Conservation (phyloP, 345 rosid genomes). For the Salix koriyanagi region DNA sequence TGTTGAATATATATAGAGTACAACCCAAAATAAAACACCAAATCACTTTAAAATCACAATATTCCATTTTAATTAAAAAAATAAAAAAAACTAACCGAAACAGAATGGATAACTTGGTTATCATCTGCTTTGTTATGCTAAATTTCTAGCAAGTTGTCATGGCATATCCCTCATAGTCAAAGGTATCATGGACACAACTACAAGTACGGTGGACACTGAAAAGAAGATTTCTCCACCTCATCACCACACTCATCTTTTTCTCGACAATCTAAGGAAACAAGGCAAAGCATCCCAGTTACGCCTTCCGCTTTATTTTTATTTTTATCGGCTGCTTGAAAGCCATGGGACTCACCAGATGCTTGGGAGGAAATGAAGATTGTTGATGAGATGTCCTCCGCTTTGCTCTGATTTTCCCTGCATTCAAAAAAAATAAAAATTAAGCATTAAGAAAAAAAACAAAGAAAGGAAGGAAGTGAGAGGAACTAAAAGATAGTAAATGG, state of each 20-base stretch:
- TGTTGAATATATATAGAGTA: too few species aligned
- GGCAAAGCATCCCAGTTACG: neutral
- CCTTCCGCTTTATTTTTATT: slow-evolving; percentile 14
- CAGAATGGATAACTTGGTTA: too few species aligned
- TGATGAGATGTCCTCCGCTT: slow-evolving; percentile 26
- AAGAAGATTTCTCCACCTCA: neutral
- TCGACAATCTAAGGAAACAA: neutral
- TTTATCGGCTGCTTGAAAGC: slow-evolving; percentile 40
- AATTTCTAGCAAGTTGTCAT: too few species aligned
- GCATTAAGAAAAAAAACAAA: too few species aligned
- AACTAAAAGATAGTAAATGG: too few species aligned
- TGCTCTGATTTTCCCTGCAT: slow-evolving; percentile 37
- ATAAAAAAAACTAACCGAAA: too few species aligned
- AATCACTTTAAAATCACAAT: too few species aligned
- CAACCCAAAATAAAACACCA: too few species aligned
- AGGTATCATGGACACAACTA: neutral
- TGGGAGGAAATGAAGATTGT: slow-evolving; percentile 31
- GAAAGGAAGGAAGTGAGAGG: too few species aligned
- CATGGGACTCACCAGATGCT: slow-evolving; percentile 37
- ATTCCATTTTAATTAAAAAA: too few species aligned
- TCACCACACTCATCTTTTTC: neutral
- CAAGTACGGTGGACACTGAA: neutral
- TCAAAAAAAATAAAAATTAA: neutral
- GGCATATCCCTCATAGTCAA: neutral
- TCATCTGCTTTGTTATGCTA: too few species aligned